phyloP scores from a whole-genome alignment of 139 green algal genomes.

The Gonium pectorale region DNA sequence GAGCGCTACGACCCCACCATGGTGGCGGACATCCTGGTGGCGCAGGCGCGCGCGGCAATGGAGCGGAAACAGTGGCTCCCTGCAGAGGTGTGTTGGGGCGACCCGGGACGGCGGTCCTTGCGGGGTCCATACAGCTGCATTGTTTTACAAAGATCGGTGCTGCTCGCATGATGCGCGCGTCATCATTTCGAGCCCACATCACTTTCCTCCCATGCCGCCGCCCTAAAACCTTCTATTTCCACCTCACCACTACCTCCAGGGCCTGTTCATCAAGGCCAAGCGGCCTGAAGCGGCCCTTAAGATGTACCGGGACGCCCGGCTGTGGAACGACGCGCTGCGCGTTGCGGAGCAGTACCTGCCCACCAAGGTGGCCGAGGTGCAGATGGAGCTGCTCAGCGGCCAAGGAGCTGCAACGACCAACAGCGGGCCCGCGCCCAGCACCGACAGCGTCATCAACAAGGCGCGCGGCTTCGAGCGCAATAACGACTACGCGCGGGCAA shows the following conservation, averaged over 20 bases:
- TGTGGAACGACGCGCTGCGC: slow-evolving; percentile 86
- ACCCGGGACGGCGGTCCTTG: background rate
- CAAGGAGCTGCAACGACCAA: slow-evolving; percentile 15
- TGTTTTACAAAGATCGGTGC: too few relatives aligned
- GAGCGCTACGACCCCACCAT: slow-evolving; percentile 74
- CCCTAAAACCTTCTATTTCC: background rate
- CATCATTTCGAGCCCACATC: too few relatives aligned
- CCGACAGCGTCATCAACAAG: slow-evolving; percentile 58
- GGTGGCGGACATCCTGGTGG: slow-evolving; percentile 70
- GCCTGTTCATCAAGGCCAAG: slow-evolving; percentile 78
- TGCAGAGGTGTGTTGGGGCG: background rate
- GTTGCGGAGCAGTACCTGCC: slow-evolving; percentile 86
- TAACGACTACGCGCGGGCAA: slow-evolving; percentile 78
- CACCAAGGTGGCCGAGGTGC: slow-evolving; percentile 65
- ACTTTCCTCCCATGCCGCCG: background rate
- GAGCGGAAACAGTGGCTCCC: slow-evolving; percentile 52
- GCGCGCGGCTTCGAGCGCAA: slow-evolving; percentile 68
- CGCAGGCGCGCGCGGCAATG: slow-evolving; percentile 56
- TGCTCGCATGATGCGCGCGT: too few relatives aligned
- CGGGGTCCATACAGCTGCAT: too few relatives aligned
- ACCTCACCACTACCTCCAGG: background rate
- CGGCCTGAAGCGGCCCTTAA: slow-evolving; percentile 78
- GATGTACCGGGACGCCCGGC: slow-evolving; percentile 78
- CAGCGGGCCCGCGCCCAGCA: background rate
- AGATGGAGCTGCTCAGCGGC: slow-evolving; percentile 56